phyloP scores from a whole-genome alignment of 1,284 basidiomycete genomes.

The Wallemia mellicola region DNA sequence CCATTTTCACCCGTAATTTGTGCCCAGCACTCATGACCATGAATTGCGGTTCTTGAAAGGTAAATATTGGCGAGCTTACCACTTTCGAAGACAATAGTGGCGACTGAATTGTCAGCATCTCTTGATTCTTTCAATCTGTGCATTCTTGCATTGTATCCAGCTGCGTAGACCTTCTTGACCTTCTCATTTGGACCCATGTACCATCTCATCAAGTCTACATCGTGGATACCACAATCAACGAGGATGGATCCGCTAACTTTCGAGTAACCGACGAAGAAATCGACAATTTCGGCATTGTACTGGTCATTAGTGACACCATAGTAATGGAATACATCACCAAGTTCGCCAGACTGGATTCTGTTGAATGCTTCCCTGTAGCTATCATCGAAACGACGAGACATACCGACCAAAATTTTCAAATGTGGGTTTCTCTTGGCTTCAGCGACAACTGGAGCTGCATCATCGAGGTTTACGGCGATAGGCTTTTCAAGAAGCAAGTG shows the following conservation, averaged over 20 bases:
- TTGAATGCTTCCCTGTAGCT: conserved; percentile 7
- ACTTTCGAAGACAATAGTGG: conserved; percentile 8
- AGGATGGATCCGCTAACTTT: conserved; percentile 10
- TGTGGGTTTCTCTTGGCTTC: conserved; percentile 6
- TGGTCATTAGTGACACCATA: conserved; percentile 10
- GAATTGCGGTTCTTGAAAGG: conserved; percentile 8
- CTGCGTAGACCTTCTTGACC: conserved; percentile 9
- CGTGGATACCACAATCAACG: conserved; percentile 13
- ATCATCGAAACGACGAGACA: conserved; percentile 13
- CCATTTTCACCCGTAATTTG: conserved; percentile 10
- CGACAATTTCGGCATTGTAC: conserved; percentile 9
- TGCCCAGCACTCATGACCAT: conserved; percentile 10
- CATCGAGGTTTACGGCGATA: conserved; percentile 10
- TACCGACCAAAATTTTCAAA: conserved; percentile 12
- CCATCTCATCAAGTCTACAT: conserved; percentile 10
- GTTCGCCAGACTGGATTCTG: conserved; percentile 6
- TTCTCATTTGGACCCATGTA: conserved; percentile 7
- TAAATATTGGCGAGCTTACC: conserved; percentile 8
- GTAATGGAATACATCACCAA: conserved; percentile 9
- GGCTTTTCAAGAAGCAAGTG: conserved; percentile 14
- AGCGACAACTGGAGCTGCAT: conserved; percentile 8
- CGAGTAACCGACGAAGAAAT: conserved; percentile 12
- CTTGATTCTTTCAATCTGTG: conserved; percentile 8
- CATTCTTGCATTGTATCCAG: conserved; percentile 9
- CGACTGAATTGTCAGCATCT: conserved; percentile 11